phyloP scores from a whole-genome alignment of 1,139 yeast species.

The Eremothecium cymbalariae region DNA sequence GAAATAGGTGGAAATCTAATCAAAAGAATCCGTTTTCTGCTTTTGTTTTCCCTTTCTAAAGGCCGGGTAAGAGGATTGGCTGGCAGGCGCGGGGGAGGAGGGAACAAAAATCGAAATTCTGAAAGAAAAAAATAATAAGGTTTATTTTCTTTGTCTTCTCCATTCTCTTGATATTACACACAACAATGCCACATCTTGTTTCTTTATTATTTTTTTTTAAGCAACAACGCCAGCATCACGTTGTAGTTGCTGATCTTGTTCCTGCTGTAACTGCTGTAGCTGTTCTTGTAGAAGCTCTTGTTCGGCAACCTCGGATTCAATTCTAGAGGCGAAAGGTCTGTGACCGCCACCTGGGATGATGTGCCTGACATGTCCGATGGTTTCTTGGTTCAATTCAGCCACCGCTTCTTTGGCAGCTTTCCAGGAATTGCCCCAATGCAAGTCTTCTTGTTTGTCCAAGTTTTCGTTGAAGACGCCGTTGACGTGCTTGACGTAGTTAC shows the following conservation, averaged over 20 bases:
- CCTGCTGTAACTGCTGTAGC: neutral
- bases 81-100: too few relatives aligned
- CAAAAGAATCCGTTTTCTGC: too few relatives aligned
- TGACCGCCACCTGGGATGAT: slow-evolving; percentile 3
- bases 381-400: slow-evolving; percentile 20
- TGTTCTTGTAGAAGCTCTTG: slow-evolving; percentile 3
- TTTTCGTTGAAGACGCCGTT: slow-evolving; percentile 31
- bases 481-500: slow-evolving; percentile 27
- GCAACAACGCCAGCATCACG: neutral
- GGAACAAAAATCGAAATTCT: too few relatives aligned
- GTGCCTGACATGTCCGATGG: slow-evolving; percentile 14
- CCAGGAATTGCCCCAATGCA: slow-evolving; percentile 22
- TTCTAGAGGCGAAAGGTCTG: slow-evolving; percentile 11
- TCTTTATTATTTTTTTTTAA: too few relatives aligned
- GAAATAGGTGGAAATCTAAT: too few relatives aligned
- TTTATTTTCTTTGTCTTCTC: too few relatives aligned
- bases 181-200: too few relatives aligned
- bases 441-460: slow-evolving; percentile 27
- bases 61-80: too few relatives aligned
- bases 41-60: too few relatives aligned
- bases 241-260: neutral
- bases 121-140: too few relatives aligned
- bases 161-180: too few relatives aligned
- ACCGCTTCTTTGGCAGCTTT: slow-evolving; percentile 29
- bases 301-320: slow-evolving; percentile 2